Conservation (phyloP, 2,329 filamentous ascomycete species). For the Ceratocystis lukuohia region DNA sequence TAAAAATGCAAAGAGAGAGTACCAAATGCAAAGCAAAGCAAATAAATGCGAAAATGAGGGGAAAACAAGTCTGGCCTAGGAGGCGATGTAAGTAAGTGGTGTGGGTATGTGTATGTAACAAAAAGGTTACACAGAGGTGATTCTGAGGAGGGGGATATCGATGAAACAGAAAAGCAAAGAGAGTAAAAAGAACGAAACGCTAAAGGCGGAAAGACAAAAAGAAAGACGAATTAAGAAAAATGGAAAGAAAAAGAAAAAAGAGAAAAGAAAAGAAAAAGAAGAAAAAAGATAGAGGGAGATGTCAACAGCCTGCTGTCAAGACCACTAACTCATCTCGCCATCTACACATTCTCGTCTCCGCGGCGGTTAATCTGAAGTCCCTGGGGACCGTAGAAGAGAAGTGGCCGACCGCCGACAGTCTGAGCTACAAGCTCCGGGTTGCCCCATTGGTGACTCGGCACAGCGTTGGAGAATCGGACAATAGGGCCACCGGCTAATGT, state of each 20-base stretch:
- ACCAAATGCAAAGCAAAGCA: not conserved
- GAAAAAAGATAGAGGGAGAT: not conserved
- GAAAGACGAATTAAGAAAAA: not conserved
- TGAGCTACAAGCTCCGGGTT: conserved; percentile 19
- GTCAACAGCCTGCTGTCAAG: conserved; percentile 5
- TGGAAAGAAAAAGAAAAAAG: not conserved
- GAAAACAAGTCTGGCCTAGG: conserved; percentile 4
- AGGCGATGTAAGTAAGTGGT: not conserved
- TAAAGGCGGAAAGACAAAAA: not conserved
- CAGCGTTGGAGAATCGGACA: conserved; percentile 30
- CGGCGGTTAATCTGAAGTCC: conserved; percentile 11
- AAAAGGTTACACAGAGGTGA: not conserved
- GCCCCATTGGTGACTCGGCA: conserved; percentile 21
- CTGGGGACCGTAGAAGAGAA: conserved; percentile 14
- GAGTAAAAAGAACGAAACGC: not conserved
- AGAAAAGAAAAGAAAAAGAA: not conserved
- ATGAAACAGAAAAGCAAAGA: not conserved
- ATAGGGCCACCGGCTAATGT: conserved; percentile 35
- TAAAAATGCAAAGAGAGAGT: not conserved
- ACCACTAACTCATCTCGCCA: not conserved
- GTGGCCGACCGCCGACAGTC: conserved; percentile 11
- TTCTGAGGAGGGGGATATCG: conserved; percentile 5
- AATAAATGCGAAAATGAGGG: not conserved
- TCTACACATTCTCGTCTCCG: conserved; percentile 15
- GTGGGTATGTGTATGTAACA: not conserved